Evolutionary conservation across 2,329 filamentous ascomycete genomes (phyloP), one percentile per base, ranked within the genome.

Genomic region (Hypoxylon sp.): DNA sequence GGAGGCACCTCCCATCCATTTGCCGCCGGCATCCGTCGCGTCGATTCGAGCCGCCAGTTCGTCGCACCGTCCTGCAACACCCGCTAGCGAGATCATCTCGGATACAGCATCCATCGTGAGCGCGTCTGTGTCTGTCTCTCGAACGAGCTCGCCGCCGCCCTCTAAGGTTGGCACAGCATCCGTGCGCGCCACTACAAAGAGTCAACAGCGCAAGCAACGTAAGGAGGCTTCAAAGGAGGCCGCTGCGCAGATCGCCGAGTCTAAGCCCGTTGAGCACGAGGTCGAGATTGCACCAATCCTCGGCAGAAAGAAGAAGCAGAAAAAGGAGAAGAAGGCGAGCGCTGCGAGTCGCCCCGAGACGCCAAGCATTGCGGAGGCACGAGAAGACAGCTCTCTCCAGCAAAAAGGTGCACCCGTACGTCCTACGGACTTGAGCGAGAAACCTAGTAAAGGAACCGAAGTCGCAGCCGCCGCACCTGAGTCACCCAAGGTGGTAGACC

Each of bases 241-340:
- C 53, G 82, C 81, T 2, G 81, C 79, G 15, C 72, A 80, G 27
- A 81, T 87, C 58, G 76, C 74, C 2, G 83, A 85, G 60, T 66
- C 76, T 0, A 68, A 83, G 62, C 79, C 80, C 45, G 68, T 76
- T 11, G 86, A 88, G 56, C 73, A 80, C 10, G 79, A 84, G 48
- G 75, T 77, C 13, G 82, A 85, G 63, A 83, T 85, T 64, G 91
- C 86, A 6, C 91, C 91, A 0, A 89, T 96, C 35, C 73, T 92
- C 45, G 89, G 89, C 27, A 85, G 91, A 48, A 92, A 92, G 79
- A 94, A 92, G 80, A 95, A 94, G 77, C 85, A 90, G 72, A 92
- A 90, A 79, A 94, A 92, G 75, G 86, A 89, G 67, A 88, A 85
- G 67, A 72, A 68, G 66, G 58, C 69, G 64, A 56, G 69, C 1